Evolutionary conservation across 2,329 filamentous ascomycete species (phyloP), one percentile per base, ranked within the genome.

Genomic region (Dactylellina cionopaga): DNA sequence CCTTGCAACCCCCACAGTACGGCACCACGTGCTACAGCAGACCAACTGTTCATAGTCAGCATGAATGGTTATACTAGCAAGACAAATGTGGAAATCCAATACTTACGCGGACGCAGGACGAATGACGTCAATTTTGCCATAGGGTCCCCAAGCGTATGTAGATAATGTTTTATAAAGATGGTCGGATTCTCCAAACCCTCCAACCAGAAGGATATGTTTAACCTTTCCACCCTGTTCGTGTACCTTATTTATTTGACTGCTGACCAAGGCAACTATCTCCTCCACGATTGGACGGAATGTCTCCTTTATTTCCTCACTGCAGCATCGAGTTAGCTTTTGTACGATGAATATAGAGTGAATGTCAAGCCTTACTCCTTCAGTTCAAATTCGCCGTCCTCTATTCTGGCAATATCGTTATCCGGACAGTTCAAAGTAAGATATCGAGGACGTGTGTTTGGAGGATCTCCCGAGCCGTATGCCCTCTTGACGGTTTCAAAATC

Each of bases 401-500:
- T 73, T 43, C 56, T 54, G 6, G 69, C 69, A 6, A 33, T 27
- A 6, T 35, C 5, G 24, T 62, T 60, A 33, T 73, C 62, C 22
- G 54, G 52, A 3, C 66, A 35, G 33, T 73, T 73, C 11, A 73
- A 24, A 11, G 69, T 73, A 15, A 73, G 69, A 15, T 65, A 73
- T 22, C 46, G 27, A n/a, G 69, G 69, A 22, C 46, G 60, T 9
- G 69, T 66, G 17, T 65, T 64, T 31, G 54, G 54, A 24, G 44
- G 27, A 19, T 62, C 47, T 24, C 69, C 69, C 2, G 60, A 60
- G 37, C 41, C 54, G 29, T 65, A 66, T 4, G 37, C 69, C 5
- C 69, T 52, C 31, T 73, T 73, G 5, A 73, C 69, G 5, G 69
- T 73, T 62, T 73, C 69, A 15, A 73, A 73, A 15, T 73, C 69